Conservation (phyloP, 2,329 filamentous ascomycete species). For the Aspergillus pseudotamarii region DNA sequence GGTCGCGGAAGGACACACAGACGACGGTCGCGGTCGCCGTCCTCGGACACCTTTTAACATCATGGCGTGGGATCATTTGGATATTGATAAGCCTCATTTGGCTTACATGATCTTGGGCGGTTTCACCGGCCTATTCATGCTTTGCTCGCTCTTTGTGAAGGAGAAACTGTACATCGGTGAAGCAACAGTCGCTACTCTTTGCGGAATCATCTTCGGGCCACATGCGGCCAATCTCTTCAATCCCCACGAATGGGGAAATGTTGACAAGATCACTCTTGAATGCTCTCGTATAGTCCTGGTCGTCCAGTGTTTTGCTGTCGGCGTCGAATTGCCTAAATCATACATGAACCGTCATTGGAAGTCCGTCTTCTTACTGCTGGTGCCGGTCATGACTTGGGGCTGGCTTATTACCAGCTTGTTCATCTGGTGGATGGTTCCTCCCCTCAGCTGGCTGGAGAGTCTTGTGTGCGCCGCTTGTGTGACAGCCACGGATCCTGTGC, state of each 20-base stretch:
- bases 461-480: conserved; percentile 88
- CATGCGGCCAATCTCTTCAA: conserved; percentile 67
- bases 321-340: conserved; percentile 67
- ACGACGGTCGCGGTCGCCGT: not conserved
- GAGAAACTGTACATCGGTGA: conserved; percentile 98
- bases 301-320: conserved; percentile 73
- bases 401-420: conserved; percentile 83
- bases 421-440: conserved; percentile 84
- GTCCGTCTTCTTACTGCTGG: conserved; percentile 81
- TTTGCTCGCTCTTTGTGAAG: conserved; percentile 97
- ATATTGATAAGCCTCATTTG: conserved; percentile 90
- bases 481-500: conserved; percentile 93
- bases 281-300: conserved; percentile 73
- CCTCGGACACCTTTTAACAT: conserved; percentile 17
- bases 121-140: conserved; percentile 97
- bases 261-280: conserved; percentile 69
- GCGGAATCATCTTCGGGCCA: conserved; percentile 71
- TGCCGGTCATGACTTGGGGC: conserved; percentile 97
- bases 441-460: conserved; percentile 85
- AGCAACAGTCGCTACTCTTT: conserved; percentile 82
- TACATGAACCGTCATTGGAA: conserved; percentile 99
- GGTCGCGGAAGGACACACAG: conserved; percentile 4
- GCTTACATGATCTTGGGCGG: conserved; percentile 98
- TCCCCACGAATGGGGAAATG: conserved; percentile 64
- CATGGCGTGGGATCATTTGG: conserved; percentile 56